Evolutionary conservation across 352 stramenopile genomes (phyloP).

Genomic region (Achlya hypogyna): DNA sequence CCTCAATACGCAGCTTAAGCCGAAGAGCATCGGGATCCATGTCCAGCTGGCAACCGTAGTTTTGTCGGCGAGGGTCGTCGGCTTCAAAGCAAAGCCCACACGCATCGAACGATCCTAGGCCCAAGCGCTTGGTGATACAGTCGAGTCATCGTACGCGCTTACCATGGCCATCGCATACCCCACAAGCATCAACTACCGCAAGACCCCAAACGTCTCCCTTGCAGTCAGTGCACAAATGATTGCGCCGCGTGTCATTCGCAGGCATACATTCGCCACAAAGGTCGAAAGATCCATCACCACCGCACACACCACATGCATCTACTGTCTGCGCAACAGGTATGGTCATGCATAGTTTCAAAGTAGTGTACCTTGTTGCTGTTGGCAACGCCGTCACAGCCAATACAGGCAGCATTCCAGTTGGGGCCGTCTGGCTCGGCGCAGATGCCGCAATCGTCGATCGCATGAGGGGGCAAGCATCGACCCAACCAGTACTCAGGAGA

Average conservation of each 20-base stretch:
- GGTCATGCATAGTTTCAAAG: background rate
- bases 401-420: conserved; percentile 27
- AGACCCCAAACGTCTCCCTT: conserved; percentile 25
- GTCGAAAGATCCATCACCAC: conserved; percentile 27
- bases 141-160: too few relatives aligned
- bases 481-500: conserved; percentile 21
- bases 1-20: conserved; percentile 23
- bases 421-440: conserved; percentile 10
- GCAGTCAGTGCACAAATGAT: conserved; percentile 27
- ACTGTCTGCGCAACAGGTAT: conserved; percentile 3
- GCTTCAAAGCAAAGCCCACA: conserved; percentile 32
- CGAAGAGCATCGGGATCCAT: conserved; percentile 28
- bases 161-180: conserved; percentile 26
- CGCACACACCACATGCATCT: conserved; percentile 29
- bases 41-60: conserved; percentile 25
- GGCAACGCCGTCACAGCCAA: conserved; percentile 25
- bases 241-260: conserved; percentile 19
- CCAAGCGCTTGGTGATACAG: background rate
- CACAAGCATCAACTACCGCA: conserved; percentile 23
- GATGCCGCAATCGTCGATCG: conserved; percentile 25
- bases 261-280: conserved; percentile 26
- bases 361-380: conserved; percentile 21
- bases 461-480: conserved; percentile 17
- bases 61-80: conserved; percentile 27
- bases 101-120: conserved; percentile 27